A percentile compares a stretch with the other conserved stretches of the same genome.
Evolutionary conservation across 2,329 filamentous ascomycete genomes (phyloP).

Genomic region (Phyllosticta ampelicida): DNA sequence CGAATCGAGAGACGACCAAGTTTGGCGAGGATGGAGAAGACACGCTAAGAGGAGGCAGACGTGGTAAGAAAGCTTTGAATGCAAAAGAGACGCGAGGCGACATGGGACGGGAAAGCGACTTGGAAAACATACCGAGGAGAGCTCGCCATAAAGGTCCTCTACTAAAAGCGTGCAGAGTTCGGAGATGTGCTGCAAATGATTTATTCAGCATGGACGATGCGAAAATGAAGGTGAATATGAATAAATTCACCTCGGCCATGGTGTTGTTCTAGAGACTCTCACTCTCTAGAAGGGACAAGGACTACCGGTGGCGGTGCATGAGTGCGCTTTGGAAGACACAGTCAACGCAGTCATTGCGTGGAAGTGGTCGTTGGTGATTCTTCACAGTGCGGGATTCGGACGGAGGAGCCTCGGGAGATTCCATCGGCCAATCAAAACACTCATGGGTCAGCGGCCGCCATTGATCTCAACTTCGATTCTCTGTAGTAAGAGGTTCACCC

Average conservation of each 20-base stretch:
- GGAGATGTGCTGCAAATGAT: constrained; percentile 55
- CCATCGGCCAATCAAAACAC: constrained; percentile 3
- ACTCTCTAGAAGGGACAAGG: constrained; percentile 9
- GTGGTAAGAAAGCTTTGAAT: neutral
- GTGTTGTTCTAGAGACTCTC: constrained; percentile 10
- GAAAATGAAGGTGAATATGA: neutral
- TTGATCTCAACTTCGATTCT: constrained; percentile 11
- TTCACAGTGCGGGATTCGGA: neutral
- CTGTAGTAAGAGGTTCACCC: constrained; percentile 28
- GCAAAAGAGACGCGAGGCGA: neutral
- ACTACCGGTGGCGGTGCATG: constrained; percentile 8
- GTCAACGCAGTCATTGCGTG: too few species aligned
- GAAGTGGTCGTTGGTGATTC: neutral
- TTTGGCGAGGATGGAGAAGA: constrained; percentile 67
- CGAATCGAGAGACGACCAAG: constrained; percentile 65
- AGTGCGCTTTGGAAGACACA: neutral
- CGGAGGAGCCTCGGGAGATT: constrained; percentile 1
- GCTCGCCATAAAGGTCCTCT: constrained; percentile 79
- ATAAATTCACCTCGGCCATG: constrained; percentile 10
- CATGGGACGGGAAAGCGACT: neutral
- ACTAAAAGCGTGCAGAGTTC: constrained; percentile 88
- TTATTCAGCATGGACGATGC: constrained; percentile 3
- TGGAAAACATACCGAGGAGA: constrained; percentile 64
- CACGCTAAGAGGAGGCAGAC: constrained; percentile 48
- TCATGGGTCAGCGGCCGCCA: constrained; percentile 7